Evolutionary conservation across 192 early-diverging fungal species (phyloP), one percentile per base, ranked within the genome.

Genomic region (Geranomyces variabilis): DNA sequence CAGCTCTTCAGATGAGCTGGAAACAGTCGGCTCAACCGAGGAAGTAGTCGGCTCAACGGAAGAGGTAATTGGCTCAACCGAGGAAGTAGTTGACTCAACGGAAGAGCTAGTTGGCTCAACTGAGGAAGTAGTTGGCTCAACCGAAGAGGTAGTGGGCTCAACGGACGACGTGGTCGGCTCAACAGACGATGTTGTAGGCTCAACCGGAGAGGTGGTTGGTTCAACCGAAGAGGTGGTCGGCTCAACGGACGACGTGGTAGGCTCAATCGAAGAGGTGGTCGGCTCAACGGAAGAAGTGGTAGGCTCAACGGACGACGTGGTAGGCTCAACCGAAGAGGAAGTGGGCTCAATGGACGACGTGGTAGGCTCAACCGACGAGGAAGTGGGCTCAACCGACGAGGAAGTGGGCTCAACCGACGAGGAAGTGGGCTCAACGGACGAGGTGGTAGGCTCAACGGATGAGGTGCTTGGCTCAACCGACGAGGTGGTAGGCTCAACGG

Each of bases 91-190:
- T 2, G 17, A 8, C 58, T 60, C 58, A 4, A 19, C 63, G 41
- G 26, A 60, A 3, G 63, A 62, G 60, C 28, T 62, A 33, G 60
- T 34, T 12, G 60, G 34, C 30, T 34, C 63, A 22, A 45, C 21
- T 10, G 63, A 45, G 41, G 63, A 64, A 6, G 63, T 64, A 3
- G 63, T 45, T 17, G 63, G 63, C 63, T 64, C 63, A 64, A 36
- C 63, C 36, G 36, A 3, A 10, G 63, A 45, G 12, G 12, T 12
- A 13, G 41, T n/a, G 41, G 33, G 41, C 63, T 64, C 63, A 41
- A 21, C 33, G 41, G 41, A 4, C 17, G 63, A 5, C 43, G 63
- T 26, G 43, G 29, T 62, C 19, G 12, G 13, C 24, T 57, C 56
- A 12, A 57, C 56, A 34, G 63, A 24, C 17, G 41, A 45, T 7